Base-by-base conservation (phyloP, 352 stramenopile species). In the Elongisporangium anandrum region DNA sequence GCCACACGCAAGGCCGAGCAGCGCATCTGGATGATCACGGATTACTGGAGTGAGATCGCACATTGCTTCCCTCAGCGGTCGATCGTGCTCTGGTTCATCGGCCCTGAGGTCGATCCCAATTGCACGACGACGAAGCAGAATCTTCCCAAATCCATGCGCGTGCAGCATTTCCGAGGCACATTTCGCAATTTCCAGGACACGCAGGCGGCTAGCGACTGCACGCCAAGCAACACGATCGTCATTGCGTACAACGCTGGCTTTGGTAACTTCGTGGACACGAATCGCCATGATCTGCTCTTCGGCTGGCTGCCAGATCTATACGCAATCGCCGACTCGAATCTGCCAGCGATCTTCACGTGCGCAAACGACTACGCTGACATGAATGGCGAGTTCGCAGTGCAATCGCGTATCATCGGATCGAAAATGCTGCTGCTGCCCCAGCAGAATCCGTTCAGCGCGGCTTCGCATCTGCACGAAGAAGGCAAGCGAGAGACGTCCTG, bases 331-430 rank as follows among this genome's bases (percentile, higher is more conserved):
- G 71, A 77, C 17, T 77, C 79, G 1, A 61, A 48, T 9, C 80
- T 91, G 49, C 77, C 77, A 7, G 69, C 77, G 0, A 73, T 90
- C 49, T 92, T 92, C 60, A 86, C 82, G 19, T 92, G 82, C 38
- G 82, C 82, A 2, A 91, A 90, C 54, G 81, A 89, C 57, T 92
- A 90, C 49, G 77, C 79, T 15, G 83, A 90, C 24, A 82, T 91
- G 77, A 93, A 85, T 45, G 77, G 82, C 23, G 82, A 92, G 63
- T 91, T 93, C 52, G 83, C 73, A 0, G 67, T 91, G 20, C 81
- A 89, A 50, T 85, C 77, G 16, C 75, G 77, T 0, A 60, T 90
- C 13, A n/a, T 93, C 22, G 79, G 79, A 0, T 69, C 77, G 19
- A 81, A 85, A 2, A 81, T 91, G 70, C 54, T 85, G 45, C 55